These are phyloP conservation scores for Jamesozyma rosinii DNA, from an alignment of 805 yeast genomes.

Conservation along the genomic window DNA sequence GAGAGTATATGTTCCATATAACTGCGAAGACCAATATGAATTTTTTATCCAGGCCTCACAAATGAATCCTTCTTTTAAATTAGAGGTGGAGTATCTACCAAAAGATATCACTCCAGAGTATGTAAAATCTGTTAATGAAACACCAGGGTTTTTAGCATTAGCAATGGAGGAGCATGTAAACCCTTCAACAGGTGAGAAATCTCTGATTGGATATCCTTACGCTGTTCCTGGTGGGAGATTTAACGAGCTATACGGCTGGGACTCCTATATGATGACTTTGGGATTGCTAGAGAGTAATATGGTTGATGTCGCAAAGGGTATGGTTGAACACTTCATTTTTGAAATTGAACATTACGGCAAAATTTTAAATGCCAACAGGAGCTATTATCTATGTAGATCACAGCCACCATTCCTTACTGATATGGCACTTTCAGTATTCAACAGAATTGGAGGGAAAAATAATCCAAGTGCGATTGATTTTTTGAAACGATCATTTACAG, in stretches of 20 bases:
- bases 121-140: slow-evolving; percentile 62
- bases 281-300: slow-evolving; percentile 64
- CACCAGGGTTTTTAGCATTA: slow-evolving; percentile 78
- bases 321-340: slow-evolving; percentile 83
- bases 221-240: slow-evolving; percentile 96
- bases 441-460: slow-evolving; percentile 42
- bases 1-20: slow-evolving; percentile 66
- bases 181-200: slow-evolving; percentile 40
- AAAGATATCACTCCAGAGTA: slow-evolving; percentile 62
- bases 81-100: slow-evolving; percentile 77
- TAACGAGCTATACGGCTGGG: slow-evolving; percentile 97
- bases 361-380: slow-evolving; percentile 88
- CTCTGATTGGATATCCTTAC: slow-evolving; percentile 66
- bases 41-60: slow-evolving; percentile 49
- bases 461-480: slow-evolving; percentile 47
- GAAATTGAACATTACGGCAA: slow-evolving; percentile 86
- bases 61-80: slow-evolving; percentile 42
- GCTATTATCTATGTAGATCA: slow-evolving; percentile 80
- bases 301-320: slow-evolving; percentile 67
- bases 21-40: slow-evolving; percentile 60
- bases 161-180: slow-evolving; percentile 52
- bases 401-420: slow-evolving; percentile 96
- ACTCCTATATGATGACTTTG: slow-evolving; percentile 81
- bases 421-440: slow-evolving; percentile 65
- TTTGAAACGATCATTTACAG: slow-evolving; percentile 50